Evolutionary conservation across 1,284 basidiomycete genomes (phyloP).

Genomic region (Trametes pubescens): DNA sequence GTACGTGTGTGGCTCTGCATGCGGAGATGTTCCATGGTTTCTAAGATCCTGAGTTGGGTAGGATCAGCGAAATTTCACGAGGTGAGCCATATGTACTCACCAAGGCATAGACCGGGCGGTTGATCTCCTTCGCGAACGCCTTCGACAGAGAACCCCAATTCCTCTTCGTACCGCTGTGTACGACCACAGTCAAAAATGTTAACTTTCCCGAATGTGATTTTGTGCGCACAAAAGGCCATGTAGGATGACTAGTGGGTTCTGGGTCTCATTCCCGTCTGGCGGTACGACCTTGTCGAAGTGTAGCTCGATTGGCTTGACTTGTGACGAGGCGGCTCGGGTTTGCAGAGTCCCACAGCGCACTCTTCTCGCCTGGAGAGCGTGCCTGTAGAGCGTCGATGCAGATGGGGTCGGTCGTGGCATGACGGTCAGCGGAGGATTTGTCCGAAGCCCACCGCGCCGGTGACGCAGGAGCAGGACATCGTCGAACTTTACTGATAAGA

Average conservation of each 20-base stretch:
- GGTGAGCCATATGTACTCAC: slow-evolving; percentile 48
- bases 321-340: slow-evolving; percentile 18
- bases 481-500: slow-evolving; percentile 9
- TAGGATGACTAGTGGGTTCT: slow-evolving; percentile 65
- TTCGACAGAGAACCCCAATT: slow-evolving; percentile 82
- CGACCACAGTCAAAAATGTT: too few relatives aligned
- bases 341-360: not conserved
- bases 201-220: not conserved
- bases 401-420: slow-evolving; percentile 12
- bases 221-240: slow-evolving; percentile 71
- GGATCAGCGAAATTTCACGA: not conserved
- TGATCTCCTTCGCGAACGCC: slow-evolving; percentile 63
- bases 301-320: slow-evolving; percentile 47
- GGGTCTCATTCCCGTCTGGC: slow-evolving; percentile 47
- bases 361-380: too few relatives aligned
- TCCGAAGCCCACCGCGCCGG: not conserved
- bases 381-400: not conserved
- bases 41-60: slow-evolving; percentile 69
- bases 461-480: slow-evolving; percentile 4
- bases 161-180: slow-evolving; percentile 73
- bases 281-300: slow-evolving; percentile 54
- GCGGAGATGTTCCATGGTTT: slow-evolving; percentile 86
- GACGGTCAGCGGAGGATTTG: not conserved
- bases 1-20: slow-evolving; percentile 76
- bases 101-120: slow-evolving; percentile 76